Percentiles rank a stretch among this genome's conserved stretches.
Evolutionary conservation across 441 rosid genomes (phyloP).

Genomic region (Breynia disticha): DNA sequence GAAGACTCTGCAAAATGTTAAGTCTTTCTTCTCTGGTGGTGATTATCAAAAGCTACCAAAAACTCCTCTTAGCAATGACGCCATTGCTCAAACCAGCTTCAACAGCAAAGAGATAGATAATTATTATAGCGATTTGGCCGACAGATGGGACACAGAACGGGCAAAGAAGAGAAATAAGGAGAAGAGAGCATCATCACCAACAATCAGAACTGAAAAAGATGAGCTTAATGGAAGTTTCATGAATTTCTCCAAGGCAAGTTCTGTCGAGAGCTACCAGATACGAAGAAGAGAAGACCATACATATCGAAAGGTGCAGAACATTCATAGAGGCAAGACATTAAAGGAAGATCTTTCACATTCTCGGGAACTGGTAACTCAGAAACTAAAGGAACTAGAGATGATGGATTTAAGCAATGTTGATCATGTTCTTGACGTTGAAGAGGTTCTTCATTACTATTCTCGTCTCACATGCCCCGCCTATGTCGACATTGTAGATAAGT

Average conservation of each 20-base stretch:
- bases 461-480: conserved; percentile 61
- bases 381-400: conserved; percentile 65
- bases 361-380: conserved; percentile 23
- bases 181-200: conserved; percentile 2
- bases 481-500: conserved; percentile 60
- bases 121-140: conserved; percentile 27
- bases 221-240: conserved; percentile 11
- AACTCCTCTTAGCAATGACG: conserved; percentile 16
- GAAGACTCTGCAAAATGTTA: conserved; percentile 43
- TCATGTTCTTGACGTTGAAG: conserved; percentile 62
- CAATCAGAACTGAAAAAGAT: not conserved
- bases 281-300: conserved; percentile 12
- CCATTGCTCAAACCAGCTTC: conserved; percentile 12
- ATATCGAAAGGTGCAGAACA: not conserved
- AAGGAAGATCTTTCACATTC: conserved; percentile 9
- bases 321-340: conserved; percentile 3
- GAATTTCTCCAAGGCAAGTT: conserved; percentile 8
- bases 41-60: conserved; percentile 62
- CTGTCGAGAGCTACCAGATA: conserved; percentile 9
- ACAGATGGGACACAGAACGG: conserved; percentile 20
- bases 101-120: conserved; percentile 25
- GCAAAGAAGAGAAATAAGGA: conserved; percentile 13
- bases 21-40: conserved; percentile 40
- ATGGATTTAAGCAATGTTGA: conserved; percentile 50
- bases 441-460: conserved; percentile 70